Conservation (phyloP, 352 stramenopile species). For the Globisporangium heterothallicum region DNA sequence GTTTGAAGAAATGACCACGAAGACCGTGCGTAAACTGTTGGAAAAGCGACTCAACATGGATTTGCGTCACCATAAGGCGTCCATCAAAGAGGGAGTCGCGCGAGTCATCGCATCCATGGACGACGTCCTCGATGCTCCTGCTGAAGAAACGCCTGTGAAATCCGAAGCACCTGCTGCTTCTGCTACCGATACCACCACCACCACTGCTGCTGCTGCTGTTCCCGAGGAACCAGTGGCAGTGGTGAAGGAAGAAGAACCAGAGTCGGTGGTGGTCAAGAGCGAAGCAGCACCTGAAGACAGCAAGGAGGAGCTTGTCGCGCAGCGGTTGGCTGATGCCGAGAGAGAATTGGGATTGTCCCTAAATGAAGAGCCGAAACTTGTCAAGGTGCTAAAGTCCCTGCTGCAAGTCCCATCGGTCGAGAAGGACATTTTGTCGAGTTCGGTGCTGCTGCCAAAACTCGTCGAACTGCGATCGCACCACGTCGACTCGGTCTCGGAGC, state of each 20-base stretch:
- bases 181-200: neutral
- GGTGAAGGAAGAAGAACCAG: neutral
- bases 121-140: slow-evolving; percentile 21
- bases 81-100: slow-evolving; percentile 71
- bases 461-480: slow-evolving; percentile 31
- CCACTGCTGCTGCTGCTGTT: neutral
- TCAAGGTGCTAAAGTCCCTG: slow-evolving; percentile 28
- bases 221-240: neutral
- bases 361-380: slow-evolving; percentile 34
- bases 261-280: slow-evolving; percentile 5
- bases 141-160: slow-evolving; percentile 13
- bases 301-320: slow-evolving; percentile 14
- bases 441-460: slow-evolving; percentile 28
- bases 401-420: slow-evolving; percentile 25
- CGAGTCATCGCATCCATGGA: slow-evolving; percentile 77
- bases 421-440: slow-evolving; percentile 24
- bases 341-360: slow-evolving; percentile 28
- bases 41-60: slow-evolving; percentile 68
- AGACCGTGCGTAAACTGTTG: slow-evolving; percentile 69
- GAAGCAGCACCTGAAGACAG: slow-evolving; percentile 3
- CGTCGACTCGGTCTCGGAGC: slow-evolving; percentile 21
- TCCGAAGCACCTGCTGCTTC: neutral
- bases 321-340: slow-evolving; percentile 25
- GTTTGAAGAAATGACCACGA: slow-evolving; percentile 83
- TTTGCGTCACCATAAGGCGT: slow-evolving; percentile 63